A percentile compares a stretch with the other conserved stretches of the same genome.
phyloP scores from a whole-genome alignment of 306 rosid species.

The Carpinus fangiana region DNA sequence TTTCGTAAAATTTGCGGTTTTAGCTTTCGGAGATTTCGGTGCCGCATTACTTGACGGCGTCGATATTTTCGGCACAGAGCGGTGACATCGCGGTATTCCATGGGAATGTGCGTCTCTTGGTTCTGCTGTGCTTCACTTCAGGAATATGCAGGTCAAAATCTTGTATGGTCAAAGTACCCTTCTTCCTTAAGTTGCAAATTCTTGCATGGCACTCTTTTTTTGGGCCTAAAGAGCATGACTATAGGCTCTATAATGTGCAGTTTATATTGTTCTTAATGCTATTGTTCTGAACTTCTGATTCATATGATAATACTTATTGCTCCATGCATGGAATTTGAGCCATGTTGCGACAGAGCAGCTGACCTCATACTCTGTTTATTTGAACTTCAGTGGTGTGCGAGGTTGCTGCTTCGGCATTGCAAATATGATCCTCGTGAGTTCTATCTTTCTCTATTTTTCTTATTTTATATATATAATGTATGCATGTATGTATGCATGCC shows the following conservation, averaged over 20 bases:
- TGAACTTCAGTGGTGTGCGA: conserved; percentile 82
- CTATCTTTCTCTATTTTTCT: conserved; percentile 4
- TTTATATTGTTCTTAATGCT: not conserved
- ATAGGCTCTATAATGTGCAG: not conserved
- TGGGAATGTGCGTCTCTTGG: conserved; percentile 72
- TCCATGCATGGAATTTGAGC: conserved; percentile 21
- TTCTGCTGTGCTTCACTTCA: conserved; percentile 64
- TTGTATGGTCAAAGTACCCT: conserved; percentile 87
- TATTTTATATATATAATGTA: no score
- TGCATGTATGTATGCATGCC: not conserved
- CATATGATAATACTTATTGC: not conserved
- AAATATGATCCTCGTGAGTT: conserved; percentile 90
- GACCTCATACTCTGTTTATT: conserved; percentile 37
- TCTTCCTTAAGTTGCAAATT: conserved; percentile 24
- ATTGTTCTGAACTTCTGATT: not conserved
- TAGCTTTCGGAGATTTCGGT: conserved; percentile 89
- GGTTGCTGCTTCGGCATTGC: conserved; percentile 94
- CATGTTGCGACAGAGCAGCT: conserved; percentile 23
- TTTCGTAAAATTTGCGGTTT: conserved; percentile 15
- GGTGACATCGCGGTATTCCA: conserved; percentile 69
- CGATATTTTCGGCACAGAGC: conserved; percentile 82
- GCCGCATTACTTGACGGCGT: conserved; percentile 90
- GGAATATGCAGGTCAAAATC: conserved; percentile 99
- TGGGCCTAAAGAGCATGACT: not conserved
- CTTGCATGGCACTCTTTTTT: not conserved